phyloP scores from a whole-genome alignment of 2,329 filamentous ascomycete species.

The Didymella keratinophila region DNA sequence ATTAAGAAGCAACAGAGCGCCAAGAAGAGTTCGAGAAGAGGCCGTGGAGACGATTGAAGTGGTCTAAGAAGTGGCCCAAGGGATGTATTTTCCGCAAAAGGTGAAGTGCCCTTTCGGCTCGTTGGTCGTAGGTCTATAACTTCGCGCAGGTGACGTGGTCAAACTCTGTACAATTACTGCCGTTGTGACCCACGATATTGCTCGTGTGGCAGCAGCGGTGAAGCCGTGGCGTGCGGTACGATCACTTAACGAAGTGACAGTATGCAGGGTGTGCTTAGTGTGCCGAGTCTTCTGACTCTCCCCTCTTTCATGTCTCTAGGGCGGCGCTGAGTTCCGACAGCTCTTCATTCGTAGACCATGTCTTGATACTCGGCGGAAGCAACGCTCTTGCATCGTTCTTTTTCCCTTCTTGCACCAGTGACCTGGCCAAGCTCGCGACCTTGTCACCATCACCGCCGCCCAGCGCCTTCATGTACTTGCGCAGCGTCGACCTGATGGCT shows the following conservation, averaged over 20 bases:
- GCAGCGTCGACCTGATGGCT: slow-evolving; percentile 57
- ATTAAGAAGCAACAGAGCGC: slow-evolving; percentile 67
- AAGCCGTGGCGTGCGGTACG: slow-evolving; percentile 26
- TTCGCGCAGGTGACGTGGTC: slow-evolving; percentile 32
- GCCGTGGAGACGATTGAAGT: slow-evolving; percentile 45
- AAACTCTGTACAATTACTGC: slow-evolving; percentile 16
- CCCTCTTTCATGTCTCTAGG: slow-evolving; percentile 25
- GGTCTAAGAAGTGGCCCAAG: slow-evolving; percentile 20
- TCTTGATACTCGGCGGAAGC: slow-evolving; percentile 38
- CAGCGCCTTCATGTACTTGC: slow-evolving; percentile 45
- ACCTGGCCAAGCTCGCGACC: slow-evolving; percentile 32
- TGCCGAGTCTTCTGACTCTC: slow-evolving; percentile 21
- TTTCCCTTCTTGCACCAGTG: slow-evolving; percentile 38
- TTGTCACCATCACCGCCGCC: slow-evolving; percentile 41
- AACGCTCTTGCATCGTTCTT: slow-evolving; percentile 39
- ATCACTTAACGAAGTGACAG: slow-evolving; percentile 25
- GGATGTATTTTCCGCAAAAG: slow-evolving; percentile 14
- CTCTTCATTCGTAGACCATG: slow-evolving; percentile 40
- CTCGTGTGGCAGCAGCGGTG: slow-evolving; percentile 32
- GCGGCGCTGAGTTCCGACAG: slow-evolving; percentile 36
- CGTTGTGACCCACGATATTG: slow-evolving; percentile 25
- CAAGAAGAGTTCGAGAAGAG: slow-evolving; percentile 66
- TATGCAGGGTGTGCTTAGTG: slow-evolving; percentile 33
- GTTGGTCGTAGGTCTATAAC: slow-evolving; percentile 5
- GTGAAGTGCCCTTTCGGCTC: slow-evolving; percentile 12